Conservation (phyloP, 306 rosid species). For the Geum urbanum region DNA sequence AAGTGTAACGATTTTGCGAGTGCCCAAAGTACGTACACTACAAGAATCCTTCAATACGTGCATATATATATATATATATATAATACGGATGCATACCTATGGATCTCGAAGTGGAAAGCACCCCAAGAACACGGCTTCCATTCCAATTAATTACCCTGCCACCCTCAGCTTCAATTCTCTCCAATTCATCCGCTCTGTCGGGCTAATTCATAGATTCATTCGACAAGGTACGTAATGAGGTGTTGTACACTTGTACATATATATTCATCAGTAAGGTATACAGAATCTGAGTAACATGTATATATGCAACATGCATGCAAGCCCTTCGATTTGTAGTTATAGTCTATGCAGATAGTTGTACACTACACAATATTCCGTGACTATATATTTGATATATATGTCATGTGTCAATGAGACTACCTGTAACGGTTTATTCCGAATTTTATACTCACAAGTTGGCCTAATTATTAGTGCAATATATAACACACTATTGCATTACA, state of each 20-base stretch:
- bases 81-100: conserved; percentile 41
- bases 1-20: neutral
- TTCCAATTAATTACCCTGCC: conserved; percentile 90
- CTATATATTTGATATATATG: no score
- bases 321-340: no score
- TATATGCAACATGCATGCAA: neutral
- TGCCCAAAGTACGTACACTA: neutral
- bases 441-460: no score
- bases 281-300: neutral
- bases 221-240: neutral
- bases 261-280: neutral
- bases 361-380: no score
- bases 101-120: conserved; percentile 90
- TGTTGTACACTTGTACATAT: neutral
- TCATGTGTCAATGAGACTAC: no score
- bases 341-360: no score
- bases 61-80: neutral
- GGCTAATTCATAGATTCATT: conserved; percentile 40
- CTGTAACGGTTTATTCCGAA: no score
- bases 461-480: no score
- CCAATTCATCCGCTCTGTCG: conserved; percentile 69
- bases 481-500: neutral
- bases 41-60: neutral
- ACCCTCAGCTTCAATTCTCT: conserved; percentile 90
- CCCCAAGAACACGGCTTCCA: conserved; percentile 87